Percentiles rank a stretch among this genome's conserved stretches.
Evolutionary conservation across 2,329 filamentous ascomycete genomes (phyloP).

Genomic region (Diplodia seriata): DNA sequence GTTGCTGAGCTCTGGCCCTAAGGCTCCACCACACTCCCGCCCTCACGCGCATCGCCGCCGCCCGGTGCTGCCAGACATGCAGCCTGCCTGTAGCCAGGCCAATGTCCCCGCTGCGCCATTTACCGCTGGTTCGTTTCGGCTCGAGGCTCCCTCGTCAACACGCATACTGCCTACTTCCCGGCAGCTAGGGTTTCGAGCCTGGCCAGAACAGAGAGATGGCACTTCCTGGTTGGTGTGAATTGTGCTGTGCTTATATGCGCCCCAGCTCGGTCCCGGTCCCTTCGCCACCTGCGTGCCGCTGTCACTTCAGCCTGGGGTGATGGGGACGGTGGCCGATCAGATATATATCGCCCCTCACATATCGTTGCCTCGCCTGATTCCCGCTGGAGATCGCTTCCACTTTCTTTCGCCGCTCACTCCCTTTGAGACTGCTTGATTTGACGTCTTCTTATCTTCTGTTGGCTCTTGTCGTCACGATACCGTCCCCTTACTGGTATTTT

Average conservation of each 20-base stretch:
- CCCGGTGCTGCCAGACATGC: background rate
- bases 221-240: background rate
- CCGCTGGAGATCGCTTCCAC: background rate
- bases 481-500: no score
- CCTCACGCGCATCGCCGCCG: slow-evolving; percentile 1
- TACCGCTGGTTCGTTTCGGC: background rate
- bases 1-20: background rate
- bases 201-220: background rate
- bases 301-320: slow-evolving; percentile 8
- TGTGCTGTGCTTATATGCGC: slow-evolving; percentile 15
- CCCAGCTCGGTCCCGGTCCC: no score
- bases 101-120: background rate
- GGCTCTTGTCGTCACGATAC: background rate
- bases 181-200: no score
- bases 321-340: background rate
- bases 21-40: no score
- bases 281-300: background rate
- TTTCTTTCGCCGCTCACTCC: slow-evolving; percentile 3
- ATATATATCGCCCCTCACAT: background rate
- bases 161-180: background rate
- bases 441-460: background rate
- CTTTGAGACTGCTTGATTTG: background rate
- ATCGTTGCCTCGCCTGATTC: background rate
- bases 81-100: no score
- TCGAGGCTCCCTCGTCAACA: no score